Percentiles rank a stretch among this genome's conserved stretches.
Conservation (phyloP, 2,329 filamentous ascomycete genomes). For the Penicillium sp. region DNA sequence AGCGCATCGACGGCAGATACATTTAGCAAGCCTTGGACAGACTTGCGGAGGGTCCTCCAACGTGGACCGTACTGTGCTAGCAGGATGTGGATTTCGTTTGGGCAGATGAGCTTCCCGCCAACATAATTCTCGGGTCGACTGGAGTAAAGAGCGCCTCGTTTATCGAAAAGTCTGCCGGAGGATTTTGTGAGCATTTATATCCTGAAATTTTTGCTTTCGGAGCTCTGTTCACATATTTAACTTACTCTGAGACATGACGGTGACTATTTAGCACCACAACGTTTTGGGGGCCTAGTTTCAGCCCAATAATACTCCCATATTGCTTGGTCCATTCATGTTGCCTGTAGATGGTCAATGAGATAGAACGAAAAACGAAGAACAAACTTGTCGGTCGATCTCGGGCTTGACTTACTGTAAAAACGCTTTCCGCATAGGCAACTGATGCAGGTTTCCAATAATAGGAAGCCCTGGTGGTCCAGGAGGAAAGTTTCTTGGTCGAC, state of each 20-base stretch:
- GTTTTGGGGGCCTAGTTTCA: background rate
- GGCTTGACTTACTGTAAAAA: background rate
- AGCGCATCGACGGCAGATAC: slow-evolving; percentile 8
- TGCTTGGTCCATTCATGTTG: background rate
- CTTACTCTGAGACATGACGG: background rate
- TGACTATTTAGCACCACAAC: background rate
- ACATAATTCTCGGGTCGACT: slow-evolving; percentile 8
- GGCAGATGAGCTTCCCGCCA: slow-evolving; percentile 1
- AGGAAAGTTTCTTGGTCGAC: background rate
- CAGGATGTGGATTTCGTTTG: background rate
- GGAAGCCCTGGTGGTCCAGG: background rate
- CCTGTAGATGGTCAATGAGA: background rate
- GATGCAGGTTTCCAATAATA: background rate
- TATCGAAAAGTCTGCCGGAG: slow-evolving; percentile 6
- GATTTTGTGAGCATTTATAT: background rate
- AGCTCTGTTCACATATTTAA: background rate
- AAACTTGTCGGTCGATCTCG: background rate
- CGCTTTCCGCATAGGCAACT: background rate
- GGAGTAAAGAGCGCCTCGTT: slow-evolving; percentile 9
- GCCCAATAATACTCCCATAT: background rate
- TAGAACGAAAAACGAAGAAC: no score
- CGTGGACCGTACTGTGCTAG: slow-evolving; percentile 7
- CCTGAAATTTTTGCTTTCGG: no score
- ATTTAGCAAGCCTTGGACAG: background rate
- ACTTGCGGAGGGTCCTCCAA: slow-evolving; percentile 2